Evolutionary conservation across 2,329 filamentous ascomycete species (phyloP).

Genomic region (Cladosporium sp.): DNA sequence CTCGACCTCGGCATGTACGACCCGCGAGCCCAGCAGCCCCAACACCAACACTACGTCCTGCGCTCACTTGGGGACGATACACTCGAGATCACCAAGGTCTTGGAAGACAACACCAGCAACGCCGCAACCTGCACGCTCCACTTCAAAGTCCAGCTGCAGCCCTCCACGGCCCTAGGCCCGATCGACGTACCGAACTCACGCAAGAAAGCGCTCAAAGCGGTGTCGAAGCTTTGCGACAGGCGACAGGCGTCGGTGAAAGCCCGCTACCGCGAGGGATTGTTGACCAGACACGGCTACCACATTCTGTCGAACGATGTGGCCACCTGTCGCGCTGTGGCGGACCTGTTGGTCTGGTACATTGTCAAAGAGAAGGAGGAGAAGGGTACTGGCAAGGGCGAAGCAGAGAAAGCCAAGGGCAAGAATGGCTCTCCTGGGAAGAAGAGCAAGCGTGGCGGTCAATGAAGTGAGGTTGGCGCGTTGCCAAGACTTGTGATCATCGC

Average conservation of each 20-base stretch:
- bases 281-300: background rate
- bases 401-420: background rate
- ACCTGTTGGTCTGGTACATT: background rate
- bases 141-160: background rate
- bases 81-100: background rate
- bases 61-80: background rate
- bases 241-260: background rate
- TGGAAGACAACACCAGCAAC: background rate
- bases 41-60: background rate
- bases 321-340: background rate
- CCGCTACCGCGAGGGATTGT: background rate
- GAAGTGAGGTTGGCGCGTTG: background rate
- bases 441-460: background rate
- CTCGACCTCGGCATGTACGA: slow-evolving; percentile 1
- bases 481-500: background rate
- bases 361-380: background rate
- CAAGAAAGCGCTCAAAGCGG: background rate
- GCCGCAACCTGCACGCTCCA: background rate
- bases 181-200: background rate
- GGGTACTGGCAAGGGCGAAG: background rate
- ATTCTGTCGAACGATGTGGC: background rate
- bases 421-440: background rate
- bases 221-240: background rate
- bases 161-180: background rate
- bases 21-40: background rate